Evolutionary conservation across 805 yeast species (phyloP).

Genomic region (Metschnikowia kofuensis): DNA sequence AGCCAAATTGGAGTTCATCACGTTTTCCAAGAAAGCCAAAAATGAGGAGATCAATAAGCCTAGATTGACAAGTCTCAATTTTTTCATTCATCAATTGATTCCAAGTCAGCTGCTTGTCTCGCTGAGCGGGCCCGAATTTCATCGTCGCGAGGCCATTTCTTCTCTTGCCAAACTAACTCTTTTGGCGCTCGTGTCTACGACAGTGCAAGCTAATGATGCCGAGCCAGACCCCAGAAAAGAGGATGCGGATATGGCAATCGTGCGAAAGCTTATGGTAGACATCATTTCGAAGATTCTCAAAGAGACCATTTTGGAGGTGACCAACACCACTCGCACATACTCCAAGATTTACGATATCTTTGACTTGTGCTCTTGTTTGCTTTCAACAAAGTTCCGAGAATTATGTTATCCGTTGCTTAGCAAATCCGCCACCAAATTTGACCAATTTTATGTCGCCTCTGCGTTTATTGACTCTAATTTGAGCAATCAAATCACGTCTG

Average conservation of each 20-base stretch:
- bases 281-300: conserved; percentile 58
- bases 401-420: conserved; percentile 45
- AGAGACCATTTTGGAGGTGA: conserved; percentile 41
- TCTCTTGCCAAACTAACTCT: conserved; percentile 60
- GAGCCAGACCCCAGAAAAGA: conserved; percentile 46
- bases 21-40: conserved; percentile 60
- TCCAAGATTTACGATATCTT: conserved; percentile 53
- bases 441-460: conserved; percentile 61
- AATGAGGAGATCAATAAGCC: conserved; percentile 52
- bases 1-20: conserved; percentile 76
- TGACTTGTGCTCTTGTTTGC: conserved; percentile 44
- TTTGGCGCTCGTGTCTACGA: conserved; percentile 58
- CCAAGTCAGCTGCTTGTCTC: conserved; percentile 47
- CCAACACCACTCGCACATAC: conserved; percentile 45
- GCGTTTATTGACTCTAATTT: conserved; percentile 67
- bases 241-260: conserved; percentile 68
- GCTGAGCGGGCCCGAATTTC: conserved; percentile 37
- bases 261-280: conserved; percentile 73
- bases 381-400: conserved; percentile 44
- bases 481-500: conserved; percentile 52
- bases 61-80: conserved; percentile 71
- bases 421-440: conserved; percentile 49
- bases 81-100: conserved; percentile 71
- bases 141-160: conserved; percentile 55
- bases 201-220: conserved; percentile 48